Evolutionary conservation across 164 flowering plant species (phyloP), one percentile per base, ranked within the genome.

Genomic region (Protea cynaroides): DNA sequence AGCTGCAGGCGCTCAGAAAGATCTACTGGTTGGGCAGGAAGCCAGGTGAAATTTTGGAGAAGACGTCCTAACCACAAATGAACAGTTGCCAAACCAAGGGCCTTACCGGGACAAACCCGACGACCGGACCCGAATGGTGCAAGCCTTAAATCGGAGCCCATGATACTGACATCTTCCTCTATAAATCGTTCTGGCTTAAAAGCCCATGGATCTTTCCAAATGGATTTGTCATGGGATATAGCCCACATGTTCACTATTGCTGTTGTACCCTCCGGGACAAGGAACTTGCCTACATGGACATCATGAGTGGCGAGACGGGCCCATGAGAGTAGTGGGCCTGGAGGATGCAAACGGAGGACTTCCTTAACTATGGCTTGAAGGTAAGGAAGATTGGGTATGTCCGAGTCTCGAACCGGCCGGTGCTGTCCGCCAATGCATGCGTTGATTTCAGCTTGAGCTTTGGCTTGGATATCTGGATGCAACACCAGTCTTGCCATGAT

Each of bases 171-270:
- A 12, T 87, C 88, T 72, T 84, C 86, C 5, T 80, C 83, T 0
- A 82, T 53, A 71, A 87, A 90, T 71, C 93, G 51, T 6, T 84
- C 86, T 0, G 96, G 96, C 61, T 66, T 73, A 61, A 90, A 90
- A 18, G 63, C 56, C 78, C 62, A 79, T 36, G 96, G 91, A 63
- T 90, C 85, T 36, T 78, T 71, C 96, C 96, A 90, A 7, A 87
- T 77, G 14, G 82, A 53, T 18, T 72, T 75, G 70, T 90, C 90
- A 36, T 90, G 91, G 60, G 92, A 65, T 58, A 90, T 88, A 72
- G 95, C 92, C 97, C 97, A 90, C 97, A 90, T 90, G 78, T 90
- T 90, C 49, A 90, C 97, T 91, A 90, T 86, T 0, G 97, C 97
- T 0, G 88, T 84, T 0, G 97, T 90, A 58, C 92, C 92, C 25